These are phyloP conservation scores for Microglena sp. DNA, from an alignment of 139 green algal genomes.

Conservation along the genomic window DNA sequence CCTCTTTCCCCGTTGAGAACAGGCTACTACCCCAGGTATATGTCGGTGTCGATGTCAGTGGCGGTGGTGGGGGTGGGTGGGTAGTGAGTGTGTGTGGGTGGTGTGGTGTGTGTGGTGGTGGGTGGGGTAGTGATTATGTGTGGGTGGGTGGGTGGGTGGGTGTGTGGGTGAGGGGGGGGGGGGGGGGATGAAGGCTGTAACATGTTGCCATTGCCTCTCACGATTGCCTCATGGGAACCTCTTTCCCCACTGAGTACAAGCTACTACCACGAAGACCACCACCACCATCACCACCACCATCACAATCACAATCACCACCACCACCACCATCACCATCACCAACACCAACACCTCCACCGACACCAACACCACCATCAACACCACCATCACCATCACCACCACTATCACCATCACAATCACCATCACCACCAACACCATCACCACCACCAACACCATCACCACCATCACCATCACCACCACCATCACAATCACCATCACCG, in stretches of 20 bases:
- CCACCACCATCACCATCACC: not conserved
- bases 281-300: too few relatives aligned
- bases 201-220: not conserved
- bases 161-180: not conserved
- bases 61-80: too few relatives aligned
- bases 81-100: not conserved
- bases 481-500: not conserved
- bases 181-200: not conserved
- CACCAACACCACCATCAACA: not conserved
- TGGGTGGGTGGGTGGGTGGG: not conserved
- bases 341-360: not conserved
- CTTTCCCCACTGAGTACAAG: not conserved
- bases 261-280: not conserved
- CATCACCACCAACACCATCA: not conserved
- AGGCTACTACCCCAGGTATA: conserved; percentile 63
- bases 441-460: too few relatives aligned
- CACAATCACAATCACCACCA: not conserved
- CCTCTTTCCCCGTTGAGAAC: conserved; percentile 90
- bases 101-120: not conserved
- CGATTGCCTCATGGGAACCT: not conserved
- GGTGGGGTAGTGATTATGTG: not conserved
- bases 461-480: not conserved
- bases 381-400: not conserved
- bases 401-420: not conserved
- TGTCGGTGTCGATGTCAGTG: not conserved